Conservation (phyloP, 2,329 filamentous ascomycete species). For the Penicillium capsulatum region DNA sequence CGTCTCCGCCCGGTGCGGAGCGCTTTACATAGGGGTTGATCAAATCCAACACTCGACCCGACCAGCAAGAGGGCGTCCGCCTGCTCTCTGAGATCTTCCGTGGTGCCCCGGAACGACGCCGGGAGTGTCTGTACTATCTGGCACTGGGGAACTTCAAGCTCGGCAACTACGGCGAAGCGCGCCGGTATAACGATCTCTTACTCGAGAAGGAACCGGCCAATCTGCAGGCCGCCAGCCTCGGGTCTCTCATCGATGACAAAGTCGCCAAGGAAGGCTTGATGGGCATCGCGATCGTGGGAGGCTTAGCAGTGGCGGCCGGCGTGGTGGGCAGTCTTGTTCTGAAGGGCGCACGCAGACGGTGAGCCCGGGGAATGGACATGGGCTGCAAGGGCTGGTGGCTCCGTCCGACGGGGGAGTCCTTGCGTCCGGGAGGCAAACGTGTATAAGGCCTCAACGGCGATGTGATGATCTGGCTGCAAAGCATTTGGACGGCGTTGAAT, state of each 20-base stretch:
- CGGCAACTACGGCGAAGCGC: constrained; percentile 91
- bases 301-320: constrained; percentile 87
- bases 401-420: constrained; percentile 9
- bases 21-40: constrained; percentile 69
- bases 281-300: constrained; percentile 91
- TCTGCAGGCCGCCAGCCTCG: constrained; percentile 81
- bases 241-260: constrained; percentile 87
- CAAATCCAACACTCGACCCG: constrained; percentile 76
- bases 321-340: constrained; percentile 84
- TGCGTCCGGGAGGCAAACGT: constrained; percentile 9
- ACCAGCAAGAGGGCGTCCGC: constrained; percentile 92
- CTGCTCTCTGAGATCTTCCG: constrained; percentile 96
- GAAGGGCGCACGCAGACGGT: constrained; percentile 64
- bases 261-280: constrained; percentile 91
- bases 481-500: constrained; percentile 8
- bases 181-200: constrained; percentile 89
- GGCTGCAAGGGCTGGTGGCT: constrained; percentile 19
- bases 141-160: constrained; percentile 97
- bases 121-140: constrained; percentile 98
- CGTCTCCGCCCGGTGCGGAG: constrained; percentile 12
- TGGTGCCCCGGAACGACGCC: constrained; percentile 81
- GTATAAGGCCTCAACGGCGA: too few species aligned
- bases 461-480: neutral
- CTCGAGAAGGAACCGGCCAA: constrained; percentile 88
- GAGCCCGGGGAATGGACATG: constrained; percentile 16